Conservation (phyloP, 139 green algal species). For the Coelastrella sp. region DNA sequence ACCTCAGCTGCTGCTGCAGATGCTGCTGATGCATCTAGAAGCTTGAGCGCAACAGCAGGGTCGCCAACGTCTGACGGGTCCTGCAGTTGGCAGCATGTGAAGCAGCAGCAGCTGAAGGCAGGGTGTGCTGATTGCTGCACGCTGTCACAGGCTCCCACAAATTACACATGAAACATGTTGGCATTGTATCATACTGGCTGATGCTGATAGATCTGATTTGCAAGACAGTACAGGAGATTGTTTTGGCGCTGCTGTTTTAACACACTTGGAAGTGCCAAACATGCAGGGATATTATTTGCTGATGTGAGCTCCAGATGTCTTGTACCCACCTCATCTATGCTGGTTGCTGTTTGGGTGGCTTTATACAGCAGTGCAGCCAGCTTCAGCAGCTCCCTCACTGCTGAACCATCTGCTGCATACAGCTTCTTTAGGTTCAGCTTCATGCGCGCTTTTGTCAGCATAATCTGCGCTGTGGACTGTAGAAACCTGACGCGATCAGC, state of each 20-base stretch:
- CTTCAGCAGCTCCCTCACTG: conserved; percentile 86
- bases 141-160: background rate
- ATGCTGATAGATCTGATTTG: background rate
- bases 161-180: background rate
- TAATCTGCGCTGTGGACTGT: conserved; percentile 52
- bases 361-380: conserved; percentile 82
- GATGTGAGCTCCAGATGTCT: background rate
- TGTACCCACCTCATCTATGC: conserved; percentile 59
- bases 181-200: background rate
- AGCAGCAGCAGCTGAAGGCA: background rate
- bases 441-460: conserved; percentile 80
- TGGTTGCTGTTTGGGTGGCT: conserved; percentile 64
- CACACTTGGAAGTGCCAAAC: too few relatives aligned
- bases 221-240: background rate
- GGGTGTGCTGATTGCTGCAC: background rate
- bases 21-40: conserved; percentile 63
- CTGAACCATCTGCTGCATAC: conserved; percentile 81
- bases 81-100: conserved; percentile 13
- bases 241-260: too few relatives aligned
- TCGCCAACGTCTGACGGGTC: conserved; percentile 53
- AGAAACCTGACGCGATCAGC: conserved; percentile 82
- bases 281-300: background rate
- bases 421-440: conserved; percentile 89
- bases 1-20: conserved; percentile 71
- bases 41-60: conserved; percentile 49